Evolutionary conservation across 2,329 filamentous ascomycete genomes (phyloP), one percentile per base, ranked within the genome.

Genomic region (Arthrobotrys iridis): DNA sequence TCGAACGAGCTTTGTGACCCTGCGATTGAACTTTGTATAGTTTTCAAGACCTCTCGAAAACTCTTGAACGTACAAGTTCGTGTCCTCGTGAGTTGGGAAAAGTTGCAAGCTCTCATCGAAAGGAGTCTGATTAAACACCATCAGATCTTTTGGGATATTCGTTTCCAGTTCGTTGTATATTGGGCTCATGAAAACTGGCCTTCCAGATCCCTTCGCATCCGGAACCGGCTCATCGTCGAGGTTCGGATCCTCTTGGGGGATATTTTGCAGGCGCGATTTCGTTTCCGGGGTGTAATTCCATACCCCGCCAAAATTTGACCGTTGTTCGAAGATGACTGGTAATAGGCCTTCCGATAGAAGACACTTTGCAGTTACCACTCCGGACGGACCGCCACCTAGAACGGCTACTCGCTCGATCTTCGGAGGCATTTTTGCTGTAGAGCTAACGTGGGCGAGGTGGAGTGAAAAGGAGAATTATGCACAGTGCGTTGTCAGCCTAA

Each of bases 81-180:
- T 91, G 24, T 86, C 85, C 75, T 88, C 83, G 76, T 93, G 88
- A 20, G 85, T 86, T 0, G 94, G 94, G 79, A 94, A 96, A 0
- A 96, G 84, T 80, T 90, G 88, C 4, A 86, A 85, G 10, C 88
- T 85, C 0, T 85, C 79, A 0, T 87, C 85, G 79, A 95, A 95
- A 0, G 86, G 81, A 4, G 87, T 83, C 78, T 94, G 91, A 3
- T 89, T 90, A 81, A 89, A 97, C 2, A 86, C 84, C 94, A 98
- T 98, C 60, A 97, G 81, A 0, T 85, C 85, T 72, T 90, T 88
- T 0, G 93, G 91, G 52, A 97, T 93, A 81, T 98, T 98, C 20
- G 93, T 93, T 80, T 97, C 90, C 13, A 97, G 84, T 22, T 86
- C 83, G 52, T 93, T 88, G 81, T 97, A 97, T 82, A 97, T 88